phyloP scores from a whole-genome alignment of 2,329 filamentous ascomycete species.

The Achaetomium macrosporum region DNA sequence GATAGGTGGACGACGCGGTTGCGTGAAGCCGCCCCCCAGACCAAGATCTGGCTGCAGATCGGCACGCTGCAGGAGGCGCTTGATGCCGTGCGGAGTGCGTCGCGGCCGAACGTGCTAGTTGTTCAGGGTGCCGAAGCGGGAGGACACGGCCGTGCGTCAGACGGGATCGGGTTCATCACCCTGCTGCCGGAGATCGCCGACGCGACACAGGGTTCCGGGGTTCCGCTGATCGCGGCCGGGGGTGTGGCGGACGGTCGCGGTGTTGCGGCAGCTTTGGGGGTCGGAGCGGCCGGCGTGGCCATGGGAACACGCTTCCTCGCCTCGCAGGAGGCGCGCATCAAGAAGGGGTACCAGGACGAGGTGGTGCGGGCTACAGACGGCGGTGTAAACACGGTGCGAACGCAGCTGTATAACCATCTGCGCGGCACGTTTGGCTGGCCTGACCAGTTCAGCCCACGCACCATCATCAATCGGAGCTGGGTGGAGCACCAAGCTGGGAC shows the following conservation, averaged over 20 bases:
- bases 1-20: conserved; percentile 42
- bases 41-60: conserved; percentile 48
- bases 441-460: conserved; percentile 35
- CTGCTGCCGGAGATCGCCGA: conserved; percentile 47
- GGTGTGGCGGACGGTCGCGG: conserved; percentile 49
- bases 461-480: conserved; percentile 36
- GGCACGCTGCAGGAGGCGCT: conserved; percentile 44
- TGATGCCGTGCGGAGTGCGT: conserved; percentile 31
- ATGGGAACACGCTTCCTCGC: conserved; percentile 63
- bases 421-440: conserved; percentile 41
- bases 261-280: conserved; percentile 41
- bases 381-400: conserved; percentile 35
- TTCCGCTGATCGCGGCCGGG: conserved; percentile 46
- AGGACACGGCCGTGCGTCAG: conserved; percentile 43
- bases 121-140: conserved; percentile 50
- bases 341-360: conserved; percentile 38
- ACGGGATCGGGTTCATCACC: conserved; percentile 40
- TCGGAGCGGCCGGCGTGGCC: conserved; percentile 49
- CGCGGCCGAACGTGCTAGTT: conserved; percentile 44
- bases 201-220: conserved; percentile 29
- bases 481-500: conserved; percentile 32
- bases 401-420: conserved; percentile 40
- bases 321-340: conserved; percentile 34
- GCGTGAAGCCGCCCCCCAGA: conserved; percentile 35
- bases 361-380: conserved; percentile 37